These are phyloP conservation scores for Aureobasidium sp. DNA, from an alignment of 2,329 filamentous ascomycete genomes.

Conservation along the genomic window DNA sequence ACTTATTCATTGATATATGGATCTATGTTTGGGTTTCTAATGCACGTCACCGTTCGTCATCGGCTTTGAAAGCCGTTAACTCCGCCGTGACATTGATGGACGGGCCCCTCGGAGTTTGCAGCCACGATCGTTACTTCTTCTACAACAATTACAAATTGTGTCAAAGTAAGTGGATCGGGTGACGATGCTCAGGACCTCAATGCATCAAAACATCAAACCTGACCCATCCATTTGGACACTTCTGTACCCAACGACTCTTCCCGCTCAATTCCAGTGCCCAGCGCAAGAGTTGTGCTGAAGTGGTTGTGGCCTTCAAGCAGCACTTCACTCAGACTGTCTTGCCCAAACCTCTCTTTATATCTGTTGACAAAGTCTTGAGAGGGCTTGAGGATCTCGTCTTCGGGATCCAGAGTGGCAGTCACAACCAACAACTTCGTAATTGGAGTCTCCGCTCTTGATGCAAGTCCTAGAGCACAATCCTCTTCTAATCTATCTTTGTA, in stretches of 20 bases:
- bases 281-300: conserved; percentile 20
- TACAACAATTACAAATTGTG: neutral
- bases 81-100: neutral
- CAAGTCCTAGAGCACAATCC: conserved; percentile 20
- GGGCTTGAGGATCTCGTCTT: conserved; percentile 22
- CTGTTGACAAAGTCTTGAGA: conserved; percentile 22
- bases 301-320: conserved; percentile 25
- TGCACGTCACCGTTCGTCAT: conserved; percentile 5
- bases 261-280: conserved; percentile 22
- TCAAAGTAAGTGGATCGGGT: no score
- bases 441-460: neutral
- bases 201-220: neutral
- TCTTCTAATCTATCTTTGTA: conserved; percentile 19
- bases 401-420: conserved; percentile 23
- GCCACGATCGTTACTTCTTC: neutral
- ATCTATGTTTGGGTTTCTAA: neutral
- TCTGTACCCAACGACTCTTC: conserved; percentile 23
- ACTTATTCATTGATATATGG: neutral
- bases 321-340: conserved; percentile 18
- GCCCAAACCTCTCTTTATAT: conserved; percentile 19
- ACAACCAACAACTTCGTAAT: conserved; percentile 20
- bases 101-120: neutral
- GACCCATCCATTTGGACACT: conserved; percentile 9
- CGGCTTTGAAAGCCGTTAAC: neutral
- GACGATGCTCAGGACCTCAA: neutral